Conservation (phyloP, 805 yeast species). For the Teunomyces cretensis region DNA sequence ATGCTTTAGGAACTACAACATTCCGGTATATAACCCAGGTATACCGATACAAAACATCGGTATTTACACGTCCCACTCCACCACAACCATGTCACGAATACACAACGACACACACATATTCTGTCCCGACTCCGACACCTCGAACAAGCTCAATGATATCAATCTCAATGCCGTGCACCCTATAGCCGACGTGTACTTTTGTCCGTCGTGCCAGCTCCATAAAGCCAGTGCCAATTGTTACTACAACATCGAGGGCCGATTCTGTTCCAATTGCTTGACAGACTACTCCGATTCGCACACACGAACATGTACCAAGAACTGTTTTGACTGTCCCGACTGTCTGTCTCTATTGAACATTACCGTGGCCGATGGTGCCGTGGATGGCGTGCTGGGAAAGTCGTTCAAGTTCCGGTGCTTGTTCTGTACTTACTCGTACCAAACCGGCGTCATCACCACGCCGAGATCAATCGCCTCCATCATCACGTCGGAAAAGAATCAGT, state of each 20-base stretch:
- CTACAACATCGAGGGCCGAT: constrained; percentile 27
- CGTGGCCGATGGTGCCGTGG: constrained; percentile 13
- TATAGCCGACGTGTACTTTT: constrained; percentile 30
- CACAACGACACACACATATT: constrained; percentile 21
- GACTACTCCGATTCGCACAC: constrained; percentile 28
- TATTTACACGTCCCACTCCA: not conserved
- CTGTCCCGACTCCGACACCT: constrained; percentile 14
- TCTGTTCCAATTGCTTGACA: constrained; percentile 37
- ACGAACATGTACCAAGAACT: constrained; percentile 33
- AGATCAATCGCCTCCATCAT: constrained; percentile 35
- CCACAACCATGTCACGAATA: constrained; percentile 21
- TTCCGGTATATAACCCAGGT: not conserved
- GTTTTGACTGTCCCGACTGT: constrained; percentile 42
- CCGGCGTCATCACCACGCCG: constrained; percentile 41
- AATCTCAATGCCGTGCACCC: constrained; percentile 11
- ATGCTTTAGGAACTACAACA: too few species aligned
- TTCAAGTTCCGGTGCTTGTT: constrained; percentile 39
- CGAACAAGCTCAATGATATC: constrained; percentile 7
- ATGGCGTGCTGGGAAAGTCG: constrained; percentile 24
- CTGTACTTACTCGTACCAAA: constrained; percentile 35
- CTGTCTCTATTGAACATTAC: constrained; percentile 24
- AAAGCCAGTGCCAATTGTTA: constrained; percentile 28
- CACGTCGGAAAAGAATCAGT: constrained; percentile 9
- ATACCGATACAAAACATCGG: too few species aligned
- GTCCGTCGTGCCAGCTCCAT: constrained; percentile 36